Conservation (phyloP, 2,329 filamentous ascomycete genomes). For the Catunica adiposa region DNA sequence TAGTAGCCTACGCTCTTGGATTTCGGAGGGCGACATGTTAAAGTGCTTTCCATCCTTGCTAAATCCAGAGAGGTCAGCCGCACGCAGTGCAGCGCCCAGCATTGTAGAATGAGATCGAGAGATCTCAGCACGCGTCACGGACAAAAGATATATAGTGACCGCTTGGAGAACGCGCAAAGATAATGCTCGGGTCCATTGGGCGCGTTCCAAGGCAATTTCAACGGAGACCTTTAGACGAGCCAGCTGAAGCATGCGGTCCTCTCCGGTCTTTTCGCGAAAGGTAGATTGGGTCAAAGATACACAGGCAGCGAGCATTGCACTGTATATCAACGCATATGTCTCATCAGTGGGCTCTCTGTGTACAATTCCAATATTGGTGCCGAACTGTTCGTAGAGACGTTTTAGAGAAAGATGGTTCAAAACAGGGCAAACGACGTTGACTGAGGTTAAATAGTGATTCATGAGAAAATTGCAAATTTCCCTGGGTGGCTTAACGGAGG, state of each 20-base stretch:
- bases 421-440: slow-evolving; percentile 51
- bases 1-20: slow-evolving; percentile 52
- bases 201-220: slow-evolving; percentile 49
- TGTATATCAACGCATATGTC: slow-evolving; percentile 52
- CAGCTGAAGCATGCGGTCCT: slow-evolving; percentile 30
- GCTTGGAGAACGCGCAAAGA: slow-evolving; percentile 56
- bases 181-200: slow-evolving; percentile 54
- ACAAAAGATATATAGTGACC: slow-evolving; percentile 62
- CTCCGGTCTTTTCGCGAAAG: slow-evolving; percentile 19
- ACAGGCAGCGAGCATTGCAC: slow-evolving; percentile 50
- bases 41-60: slow-evolving; percentile 55
- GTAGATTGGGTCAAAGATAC: slow-evolving; percentile 45
- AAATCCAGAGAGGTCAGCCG: slow-evolving; percentile 63
- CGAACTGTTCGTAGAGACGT: slow-evolving; percentile 43
- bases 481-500: slow-evolving; percentile 44
- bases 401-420: slow-evolving; percentile 54
- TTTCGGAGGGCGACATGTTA: slow-evolving; percentile 48
- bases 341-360: slow-evolving; percentile 40
- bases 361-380: slow-evolving; percentile 26
- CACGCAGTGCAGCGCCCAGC: slow-evolving; percentile 52
- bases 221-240: slow-evolving; percentile 48
- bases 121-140: slow-evolving; percentile 54
- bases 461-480: slow-evolving; percentile 44
- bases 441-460: slow-evolving; percentile 48
- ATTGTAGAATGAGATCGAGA: slow-evolving; percentile 59